A percentile compares a stretch with the other conserved stretches of the same genome.
Evolutionary conservation across 768 basidiomycete genomes (phyloP).

Genomic region (Agrocybe chaxingu): DNA sequence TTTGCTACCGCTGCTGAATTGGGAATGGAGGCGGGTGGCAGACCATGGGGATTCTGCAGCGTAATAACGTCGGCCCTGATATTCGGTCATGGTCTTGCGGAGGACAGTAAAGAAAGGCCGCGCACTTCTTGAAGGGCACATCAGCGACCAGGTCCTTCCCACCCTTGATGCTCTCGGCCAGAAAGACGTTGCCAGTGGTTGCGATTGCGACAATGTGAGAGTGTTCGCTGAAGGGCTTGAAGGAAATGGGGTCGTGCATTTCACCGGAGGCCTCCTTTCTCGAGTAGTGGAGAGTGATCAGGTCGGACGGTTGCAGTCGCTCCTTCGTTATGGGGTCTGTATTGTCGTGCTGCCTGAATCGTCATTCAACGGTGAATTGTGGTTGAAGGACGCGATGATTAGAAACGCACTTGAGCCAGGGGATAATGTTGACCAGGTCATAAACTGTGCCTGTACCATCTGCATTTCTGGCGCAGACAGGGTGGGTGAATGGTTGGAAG

Average conservation of each 20-base stretch:
- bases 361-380: slow-evolving; percentile 4
- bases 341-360: slow-evolving; percentile 73
- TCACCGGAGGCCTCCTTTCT: slow-evolving; percentile 81
- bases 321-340: slow-evolving; percentile 76
- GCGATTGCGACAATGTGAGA: slow-evolving; percentile 92
- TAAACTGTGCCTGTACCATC: slow-evolving; percentile 83
- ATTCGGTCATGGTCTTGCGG: too few species aligned
- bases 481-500: slow-evolving; percentile 85
- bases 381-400: not conserved
- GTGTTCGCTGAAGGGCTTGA: slow-evolving; percentile 96
- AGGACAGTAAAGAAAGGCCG: slow-evolving; percentile 1
- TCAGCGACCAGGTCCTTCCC: slow-evolving; percentile 87
- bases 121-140: slow-evolving; percentile 78
- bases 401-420: slow-evolving; percentile 80
- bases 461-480: slow-evolving; percentile 80
- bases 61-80: slow-evolving; percentile 86
- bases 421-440: slow-evolving; percentile 89
- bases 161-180: slow-evolving; percentile 86
- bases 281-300: slow-evolving; percentile 78
- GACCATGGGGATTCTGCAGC: slow-evolving; percentile 85
- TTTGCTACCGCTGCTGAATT: slow-evolving; percentile 25
- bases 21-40: slow-evolving; percentile 54
- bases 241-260: slow-evolving; percentile 94
- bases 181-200: slow-evolving; percentile 89
- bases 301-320: slow-evolving; percentile 63